Percentiles rank a stretch among this genome's conserved stretches.
Conservation (phyloP, 768 basidiomycete genomes). For the Cystoderma amianthinum region DNA sequence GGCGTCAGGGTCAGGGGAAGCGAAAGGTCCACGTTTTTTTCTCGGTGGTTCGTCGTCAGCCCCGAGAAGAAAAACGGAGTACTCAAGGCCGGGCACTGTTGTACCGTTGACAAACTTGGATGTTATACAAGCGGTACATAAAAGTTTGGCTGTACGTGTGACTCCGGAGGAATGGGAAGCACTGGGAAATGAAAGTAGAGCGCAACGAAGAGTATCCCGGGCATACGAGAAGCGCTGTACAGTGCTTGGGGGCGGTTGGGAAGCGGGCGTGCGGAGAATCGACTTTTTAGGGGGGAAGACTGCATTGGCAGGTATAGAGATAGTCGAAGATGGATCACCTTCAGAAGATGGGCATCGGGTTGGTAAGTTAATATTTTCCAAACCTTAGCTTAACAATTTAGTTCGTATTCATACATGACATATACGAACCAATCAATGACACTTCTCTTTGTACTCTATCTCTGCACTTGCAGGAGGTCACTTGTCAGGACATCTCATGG, state of each 20-base stretch:
- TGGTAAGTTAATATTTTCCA: neutral
- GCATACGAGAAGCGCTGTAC: slow-evolving; percentile 61
- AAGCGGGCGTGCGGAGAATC: slow-evolving; percentile 57
- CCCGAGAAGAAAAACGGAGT: neutral
- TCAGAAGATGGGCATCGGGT: neutral
- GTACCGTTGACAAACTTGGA: slow-evolving; percentile 56
- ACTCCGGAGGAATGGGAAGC: slow-evolving; percentile 61
- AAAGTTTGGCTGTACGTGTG: slow-evolving; percentile 46
- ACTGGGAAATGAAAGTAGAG: slow-evolving; percentile 46
- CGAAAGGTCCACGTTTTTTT: slow-evolving; percentile 4
- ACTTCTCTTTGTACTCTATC: too few relatives aligned
- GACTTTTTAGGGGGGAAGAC: slow-evolving; percentile 64
- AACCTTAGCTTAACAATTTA: neutral
- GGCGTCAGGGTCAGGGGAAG: neutral
- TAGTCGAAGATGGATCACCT: slow-evolving; percentile 14
- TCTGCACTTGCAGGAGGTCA: too few relatives aligned
- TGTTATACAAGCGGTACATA: slow-evolving; percentile 53
- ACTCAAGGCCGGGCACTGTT: slow-evolving; percentile 2
- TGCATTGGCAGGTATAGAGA: slow-evolving; percentile 52
- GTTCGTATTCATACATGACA: too few relatives aligned
- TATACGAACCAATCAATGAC: too few relatives aligned
- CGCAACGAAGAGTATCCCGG: slow-evolving; percentile 50
- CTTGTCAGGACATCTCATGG: too few relatives aligned
- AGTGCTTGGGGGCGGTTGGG: slow-evolving; percentile 59
- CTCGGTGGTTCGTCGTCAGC: slow-evolving; percentile 1